phyloP scores from a whole-genome alignment of 306 rosid genomes.

The Aeschynomene evenia region DNA sequence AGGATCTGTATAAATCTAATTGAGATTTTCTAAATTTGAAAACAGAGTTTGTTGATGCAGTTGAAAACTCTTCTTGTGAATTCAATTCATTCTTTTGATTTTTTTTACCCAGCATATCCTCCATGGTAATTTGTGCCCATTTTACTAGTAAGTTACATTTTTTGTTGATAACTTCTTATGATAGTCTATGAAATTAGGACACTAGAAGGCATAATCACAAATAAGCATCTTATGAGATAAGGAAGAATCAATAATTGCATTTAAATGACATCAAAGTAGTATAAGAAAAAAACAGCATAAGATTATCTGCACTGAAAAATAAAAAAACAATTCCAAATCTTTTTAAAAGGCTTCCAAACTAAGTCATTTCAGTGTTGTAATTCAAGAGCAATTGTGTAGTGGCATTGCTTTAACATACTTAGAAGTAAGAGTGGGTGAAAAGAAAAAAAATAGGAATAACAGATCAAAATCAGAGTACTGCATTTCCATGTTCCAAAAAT shows the following conservation, averaged over 20 bases:
- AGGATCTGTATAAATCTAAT: slow-evolving; percentile 27
- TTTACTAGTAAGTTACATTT: background rate
- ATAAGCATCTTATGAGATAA: background rate
- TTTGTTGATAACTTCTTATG: background rate
- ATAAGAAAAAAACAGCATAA: background rate
- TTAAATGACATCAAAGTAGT: background rate
- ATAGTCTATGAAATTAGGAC: background rate
- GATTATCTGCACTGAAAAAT: background rate
- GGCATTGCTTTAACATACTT: background rate
- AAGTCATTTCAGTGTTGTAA: background rate
- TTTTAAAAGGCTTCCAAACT: background rate
- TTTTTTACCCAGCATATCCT: background rate
- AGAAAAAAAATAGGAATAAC: too few species aligned
- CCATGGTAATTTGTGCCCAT: background rate
- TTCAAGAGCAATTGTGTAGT: background rate
- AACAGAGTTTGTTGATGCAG: background rate
- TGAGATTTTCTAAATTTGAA: slow-evolving; percentile 3
- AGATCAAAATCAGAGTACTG: too few species aligned
- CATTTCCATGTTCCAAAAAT: too few species aligned
- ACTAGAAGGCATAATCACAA: background rate
- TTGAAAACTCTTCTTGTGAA: slow-evolving; percentile 2
- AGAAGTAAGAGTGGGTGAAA: background rate
- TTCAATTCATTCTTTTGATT: background rate
- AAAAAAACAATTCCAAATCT: background rate
- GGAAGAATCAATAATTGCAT: background rate